These are phyloP conservation scores for Apiospora malaysiana DNA, from an alignment of 2,329 filamentous ascomycete genomes.

Conservation along the genomic window DNA sequence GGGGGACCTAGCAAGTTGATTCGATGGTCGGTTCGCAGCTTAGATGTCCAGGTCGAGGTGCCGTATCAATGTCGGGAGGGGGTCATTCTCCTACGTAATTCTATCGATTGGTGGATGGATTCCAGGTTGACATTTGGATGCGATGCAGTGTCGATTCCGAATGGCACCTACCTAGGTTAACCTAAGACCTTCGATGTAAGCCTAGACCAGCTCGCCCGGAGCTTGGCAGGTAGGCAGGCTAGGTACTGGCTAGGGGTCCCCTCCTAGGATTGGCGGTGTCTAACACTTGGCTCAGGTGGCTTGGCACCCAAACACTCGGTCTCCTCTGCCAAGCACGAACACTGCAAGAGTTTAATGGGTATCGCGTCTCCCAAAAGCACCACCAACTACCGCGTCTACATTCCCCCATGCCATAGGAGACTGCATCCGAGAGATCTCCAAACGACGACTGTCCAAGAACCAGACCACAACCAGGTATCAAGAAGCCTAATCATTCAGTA, in stretches of 20 bases:
- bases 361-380: slow-evolving; percentile 22
- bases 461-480: too few relatives aligned
- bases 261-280: neutral
- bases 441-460: neutral
- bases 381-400: slow-evolving; percentile 21
- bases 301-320: slow-evolving; percentile 1
- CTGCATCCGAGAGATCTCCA: neutral
- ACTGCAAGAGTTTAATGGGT: slow-evolving; percentile 9
- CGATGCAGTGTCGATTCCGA: neutral
- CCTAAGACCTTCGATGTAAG: neutral
- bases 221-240: neutral
- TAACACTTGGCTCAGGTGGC: neutral
- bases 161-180: slow-evolving; percentile 5
- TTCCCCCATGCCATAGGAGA: slow-evolving; percentile 9
- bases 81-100: slow-evolving; percentile 17
- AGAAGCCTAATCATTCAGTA: neutral
- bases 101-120: slow-evolving; percentile 12
- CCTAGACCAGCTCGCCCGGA: slow-evolving; percentile 10
- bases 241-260: neutral
- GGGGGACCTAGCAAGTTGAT: neutral
- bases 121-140: slow-evolving; percentile 12
- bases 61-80: neutral
- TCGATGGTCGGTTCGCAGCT: neutral
- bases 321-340: slow-evolving; percentile 14
- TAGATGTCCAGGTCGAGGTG: neutral